Conservation (phyloP, 768 basidiomycete genomes). For the Lactarius evosmus region DNA sequence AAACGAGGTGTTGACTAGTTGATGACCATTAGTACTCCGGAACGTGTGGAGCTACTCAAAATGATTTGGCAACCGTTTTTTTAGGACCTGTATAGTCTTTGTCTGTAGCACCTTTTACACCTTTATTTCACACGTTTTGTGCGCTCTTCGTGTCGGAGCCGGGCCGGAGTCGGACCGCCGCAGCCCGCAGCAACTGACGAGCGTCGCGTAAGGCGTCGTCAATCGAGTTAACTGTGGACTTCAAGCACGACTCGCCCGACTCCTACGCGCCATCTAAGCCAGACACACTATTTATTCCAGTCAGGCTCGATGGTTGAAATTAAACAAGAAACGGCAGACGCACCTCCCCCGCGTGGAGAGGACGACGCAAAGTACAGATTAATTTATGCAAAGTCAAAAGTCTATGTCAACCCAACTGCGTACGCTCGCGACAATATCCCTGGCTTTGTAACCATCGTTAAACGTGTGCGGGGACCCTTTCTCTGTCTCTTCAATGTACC, state of each 20-base stretch:
- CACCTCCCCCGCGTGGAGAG: slow-evolving; percentile 32
- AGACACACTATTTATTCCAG: slow-evolving; percentile 30
- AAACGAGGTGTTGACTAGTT: slow-evolving; percentile 4
- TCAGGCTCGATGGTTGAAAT: slow-evolving; percentile 75
- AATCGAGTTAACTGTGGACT: not conserved
- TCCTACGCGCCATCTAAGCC: not conserved
- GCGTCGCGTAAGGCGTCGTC: not conserved
- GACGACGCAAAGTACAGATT: slow-evolving; percentile 68
- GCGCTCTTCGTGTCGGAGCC: not conserved
- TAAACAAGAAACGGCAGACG: slow-evolving; percentile 39
- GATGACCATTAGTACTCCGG: slow-evolving; percentile 68
- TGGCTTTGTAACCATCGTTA: slow-evolving; percentile 90
- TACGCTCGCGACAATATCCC: slow-evolving; percentile 91
- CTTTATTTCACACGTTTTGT: not conserved
- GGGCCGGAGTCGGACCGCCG: not conserved
- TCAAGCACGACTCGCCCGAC: not conserved
- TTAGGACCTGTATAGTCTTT: slow-evolving; percentile 7
- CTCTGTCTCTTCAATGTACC: slow-evolving; percentile 22
- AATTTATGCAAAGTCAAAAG: slow-evolving; percentile 89
- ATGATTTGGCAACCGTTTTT: slow-evolving; percentile 43
- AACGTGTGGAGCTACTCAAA: slow-evolving; percentile 97
- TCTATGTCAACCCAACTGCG: slow-evolving; percentile 92
- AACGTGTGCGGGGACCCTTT: slow-evolving; percentile 55
- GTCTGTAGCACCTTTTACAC: slow-evolving; percentile 16
- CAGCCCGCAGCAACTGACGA: not conserved